These are phyloP conservation scores for Aspergillus ruber DNA, from an alignment of 2,329 filamentous ascomycete species.

Conservation along the genomic window DNA sequence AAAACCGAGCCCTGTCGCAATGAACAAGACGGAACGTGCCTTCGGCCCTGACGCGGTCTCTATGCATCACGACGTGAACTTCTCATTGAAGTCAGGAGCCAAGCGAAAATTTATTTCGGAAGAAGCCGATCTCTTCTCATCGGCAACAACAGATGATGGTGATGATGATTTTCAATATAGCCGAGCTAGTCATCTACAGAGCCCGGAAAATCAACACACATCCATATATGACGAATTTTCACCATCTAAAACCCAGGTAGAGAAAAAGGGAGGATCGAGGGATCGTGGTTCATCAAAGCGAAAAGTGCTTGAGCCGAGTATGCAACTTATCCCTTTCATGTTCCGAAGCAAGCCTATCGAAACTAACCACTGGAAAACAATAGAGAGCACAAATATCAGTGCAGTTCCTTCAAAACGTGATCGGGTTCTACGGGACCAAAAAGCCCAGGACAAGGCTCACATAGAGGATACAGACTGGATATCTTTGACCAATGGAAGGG, in stretches of 20 bases:
- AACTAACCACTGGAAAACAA: constrained; percentile 8
- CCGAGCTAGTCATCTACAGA: constrained; percentile 18
- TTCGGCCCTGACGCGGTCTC: constrained; percentile 1
- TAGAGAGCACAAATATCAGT: constrained; percentile 48
- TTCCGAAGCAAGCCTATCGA: neutral
- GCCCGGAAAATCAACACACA: constrained; percentile 4
- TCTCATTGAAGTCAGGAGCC: constrained; percentile 40
- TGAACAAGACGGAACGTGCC: neutral
- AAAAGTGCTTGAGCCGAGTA: constrained; percentile 40
- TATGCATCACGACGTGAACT: constrained; percentile 3
- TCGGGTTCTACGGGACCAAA: neutral
- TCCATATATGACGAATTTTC: constrained; percentile 7
- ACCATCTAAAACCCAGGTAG: constrained; percentile 11
- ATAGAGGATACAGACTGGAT: neutral
- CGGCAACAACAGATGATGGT: constrained; percentile 3
- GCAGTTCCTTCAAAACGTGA: constrained; percentile 24
- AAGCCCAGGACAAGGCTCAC: neutral
- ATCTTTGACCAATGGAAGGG: neutral
- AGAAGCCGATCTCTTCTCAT: constrained; percentile 37
- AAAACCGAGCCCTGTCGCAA: constrained; percentile 5
- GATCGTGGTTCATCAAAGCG: constrained; percentile 14
- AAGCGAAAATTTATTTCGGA: constrained; percentile 54
- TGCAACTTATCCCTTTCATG: constrained; percentile 8
- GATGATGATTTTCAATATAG: constrained; percentile 32
- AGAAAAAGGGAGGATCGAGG: constrained; percentile 11